phyloP scores from a whole-genome alignment of 495 filamentous ascomycete species.

The Niebla homalea region DNA sequence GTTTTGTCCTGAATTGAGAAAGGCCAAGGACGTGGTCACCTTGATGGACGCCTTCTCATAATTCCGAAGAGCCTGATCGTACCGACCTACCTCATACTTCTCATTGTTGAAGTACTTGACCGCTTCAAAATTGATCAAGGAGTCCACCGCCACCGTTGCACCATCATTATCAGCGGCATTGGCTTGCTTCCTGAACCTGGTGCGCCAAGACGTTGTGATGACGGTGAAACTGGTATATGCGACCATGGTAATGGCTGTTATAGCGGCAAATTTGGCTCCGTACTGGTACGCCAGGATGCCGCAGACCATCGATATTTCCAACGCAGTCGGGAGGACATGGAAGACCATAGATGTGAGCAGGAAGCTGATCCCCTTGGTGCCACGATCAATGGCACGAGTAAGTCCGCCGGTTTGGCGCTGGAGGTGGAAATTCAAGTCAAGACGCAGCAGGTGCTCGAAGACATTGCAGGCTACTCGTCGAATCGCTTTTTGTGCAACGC shows the following conservation, averaged over 20 bases:
- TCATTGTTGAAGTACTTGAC: constrained; percentile 99
- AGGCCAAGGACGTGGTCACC: constrained; percentile 79
- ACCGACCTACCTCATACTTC: constrained; percentile 78
- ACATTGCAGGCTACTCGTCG: constrained; percentile 81
- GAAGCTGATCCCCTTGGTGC: constrained; percentile 97
- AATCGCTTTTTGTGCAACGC: constrained; percentile 93
- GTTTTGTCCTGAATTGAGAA: constrained; percentile 96
- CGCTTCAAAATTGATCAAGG: constrained; percentile 94
- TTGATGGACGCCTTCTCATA: constrained; percentile 96
- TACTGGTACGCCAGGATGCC: constrained; percentile 89
- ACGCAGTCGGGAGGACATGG: constrained; percentile 82
- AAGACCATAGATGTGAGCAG: constrained; percentile 96
- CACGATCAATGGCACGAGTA: constrained; percentile 87
- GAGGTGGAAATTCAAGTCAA: constrained; percentile 90
- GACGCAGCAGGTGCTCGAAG: constrained; percentile 74
- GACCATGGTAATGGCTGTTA: constrained; percentile 82
- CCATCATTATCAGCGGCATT: constrained; percentile 95
- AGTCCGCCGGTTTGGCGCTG: constrained; percentile 87
- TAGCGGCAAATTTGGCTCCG: constrained; percentile 77
- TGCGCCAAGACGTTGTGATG: constrained; percentile 87
- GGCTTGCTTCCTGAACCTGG: constrained; percentile 84
- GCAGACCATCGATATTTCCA: constrained; percentile 92
- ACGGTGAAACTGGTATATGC: constrained; percentile 94
- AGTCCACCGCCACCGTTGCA: constrained; percentile 90
- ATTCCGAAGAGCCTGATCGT: constrained; percentile 69